Percentiles rank a stretch among this genome's conserved stretches.
Conservation (phyloP, 495 filamentous ascomycete species). For the Aspergillus homomorphus region DNA sequence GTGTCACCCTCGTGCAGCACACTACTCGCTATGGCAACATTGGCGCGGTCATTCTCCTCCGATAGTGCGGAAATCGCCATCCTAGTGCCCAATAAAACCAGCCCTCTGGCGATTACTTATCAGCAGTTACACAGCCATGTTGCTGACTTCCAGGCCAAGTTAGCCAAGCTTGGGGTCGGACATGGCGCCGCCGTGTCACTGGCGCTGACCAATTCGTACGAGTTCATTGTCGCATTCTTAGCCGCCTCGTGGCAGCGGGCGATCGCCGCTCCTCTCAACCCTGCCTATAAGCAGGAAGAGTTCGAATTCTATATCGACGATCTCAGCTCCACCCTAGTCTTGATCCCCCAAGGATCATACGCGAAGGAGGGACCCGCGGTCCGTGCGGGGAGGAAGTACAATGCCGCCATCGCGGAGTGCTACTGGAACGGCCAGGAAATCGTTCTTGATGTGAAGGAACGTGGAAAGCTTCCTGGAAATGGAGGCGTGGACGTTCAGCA, state of each 20-base stretch:
- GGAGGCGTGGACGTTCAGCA: constrained; percentile 44
- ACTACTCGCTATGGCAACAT: constrained; percentile 39
- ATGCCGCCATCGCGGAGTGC: constrained; percentile 75
- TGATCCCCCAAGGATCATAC: constrained; percentile 69
- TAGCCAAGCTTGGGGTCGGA: constrained; percentile 66
- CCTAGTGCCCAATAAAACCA: constrained; percentile 61
- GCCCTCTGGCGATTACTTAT: constrained; percentile 61
- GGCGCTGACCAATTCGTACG: constrained; percentile 72
- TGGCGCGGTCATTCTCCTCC: constrained; percentile 43
- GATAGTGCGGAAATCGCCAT: constrained; percentile 51
- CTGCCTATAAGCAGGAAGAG: constrained; percentile 80
- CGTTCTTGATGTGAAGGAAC: constrained; percentile 70
- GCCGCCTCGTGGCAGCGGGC: constrained; percentile 72
- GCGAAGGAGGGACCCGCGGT: constrained; percentile 61
- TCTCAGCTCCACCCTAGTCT: constrained; percentile 67
- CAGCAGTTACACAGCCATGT: constrained; percentile 58
- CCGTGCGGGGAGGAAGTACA: constrained; percentile 67
- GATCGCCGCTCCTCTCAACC: constrained; percentile 77
- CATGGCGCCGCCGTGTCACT: constrained; percentile 68
- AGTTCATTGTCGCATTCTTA: constrained; percentile 79
- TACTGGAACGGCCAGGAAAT: constrained; percentile 71
- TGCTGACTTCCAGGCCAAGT: constrained; percentile 63
- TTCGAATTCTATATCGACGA: constrained; percentile 90
- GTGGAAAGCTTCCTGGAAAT: constrained; percentile 60
- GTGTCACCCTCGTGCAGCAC: constrained; percentile 4